These are phyloP conservation scores for Cladophialophora psammophila DNA, from an alignment of 2,329 filamentous ascomycete genomes.

Conservation along the genomic window DNA sequence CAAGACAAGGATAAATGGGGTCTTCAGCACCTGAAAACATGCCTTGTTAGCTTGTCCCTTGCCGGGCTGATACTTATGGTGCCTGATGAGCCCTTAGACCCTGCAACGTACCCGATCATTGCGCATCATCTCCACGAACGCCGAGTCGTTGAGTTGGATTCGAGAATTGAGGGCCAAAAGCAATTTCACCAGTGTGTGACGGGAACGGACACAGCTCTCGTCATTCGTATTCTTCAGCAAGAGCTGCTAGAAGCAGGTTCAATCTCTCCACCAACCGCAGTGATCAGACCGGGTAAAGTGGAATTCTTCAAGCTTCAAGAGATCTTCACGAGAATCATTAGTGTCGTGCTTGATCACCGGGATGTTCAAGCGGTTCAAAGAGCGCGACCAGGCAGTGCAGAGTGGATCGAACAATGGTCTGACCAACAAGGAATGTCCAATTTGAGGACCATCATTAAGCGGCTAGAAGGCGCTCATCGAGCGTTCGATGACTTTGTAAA, in stretches of 20 bases:
- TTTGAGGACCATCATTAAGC: constrained; percentile 72
- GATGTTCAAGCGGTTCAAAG: background rate
- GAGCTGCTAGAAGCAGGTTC: constrained; percentile 71
- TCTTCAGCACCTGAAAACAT: constrained; percentile 56
- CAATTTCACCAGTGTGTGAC: constrained; percentile 72
- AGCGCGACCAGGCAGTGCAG: constrained; percentile 1
- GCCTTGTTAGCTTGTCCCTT: constrained; percentile 79
- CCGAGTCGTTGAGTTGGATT: constrained; percentile 62
- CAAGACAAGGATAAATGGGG: background rate
- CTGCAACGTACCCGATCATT: constrained; percentile 68
- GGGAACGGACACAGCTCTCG: constrained; percentile 71
- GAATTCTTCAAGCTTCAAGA: constrained; percentile 77
- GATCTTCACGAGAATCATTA: constrained; percentile 69
- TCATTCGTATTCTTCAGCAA: constrained; percentile 67
- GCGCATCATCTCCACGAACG: constrained; percentile 67
- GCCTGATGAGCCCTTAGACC: constrained; percentile 86
- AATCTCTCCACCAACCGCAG: constrained; percentile 69
- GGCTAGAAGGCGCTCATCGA: constrained; percentile 73
- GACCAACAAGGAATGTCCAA: constrained; percentile 54
- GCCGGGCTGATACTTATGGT: constrained; percentile 81
- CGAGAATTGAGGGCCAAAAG: constrained; percentile 66
- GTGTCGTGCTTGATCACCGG: constrained; percentile 10
- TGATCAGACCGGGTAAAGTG: constrained; percentile 74
- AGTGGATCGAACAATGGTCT: constrained; percentile 24
- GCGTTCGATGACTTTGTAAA: constrained; percentile 85